Evolutionary conservation across 495 filamentous ascomycete species (phyloP).

Genomic region (Astrocystis sublimbata): DNA sequence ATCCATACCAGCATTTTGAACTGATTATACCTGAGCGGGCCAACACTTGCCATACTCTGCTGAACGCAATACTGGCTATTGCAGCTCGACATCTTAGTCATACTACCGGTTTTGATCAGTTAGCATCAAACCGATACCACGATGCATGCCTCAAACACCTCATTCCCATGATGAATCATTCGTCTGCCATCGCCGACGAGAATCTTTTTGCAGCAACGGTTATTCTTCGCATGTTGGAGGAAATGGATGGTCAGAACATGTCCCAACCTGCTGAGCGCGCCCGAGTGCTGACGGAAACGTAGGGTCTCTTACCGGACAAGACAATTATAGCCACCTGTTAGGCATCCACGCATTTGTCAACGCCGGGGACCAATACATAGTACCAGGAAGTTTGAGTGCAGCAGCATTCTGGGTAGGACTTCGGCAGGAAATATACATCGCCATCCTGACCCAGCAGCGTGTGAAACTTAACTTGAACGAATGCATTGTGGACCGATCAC

Average conservation of each 20-base stretch:
- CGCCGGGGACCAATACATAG: constrained; percentile 39
- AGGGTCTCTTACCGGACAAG: constrained; percentile 41
- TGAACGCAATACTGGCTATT: constrained; percentile 61
- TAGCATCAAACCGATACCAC: constrained; percentile 51
- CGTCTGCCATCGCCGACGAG: constrained; percentile 57
- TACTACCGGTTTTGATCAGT: constrained; percentile 46
- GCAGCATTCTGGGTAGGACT: constrained; percentile 60
- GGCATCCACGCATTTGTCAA: constrained; percentile 53
- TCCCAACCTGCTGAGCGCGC: not conserved
- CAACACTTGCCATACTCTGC: constrained; percentile 49
- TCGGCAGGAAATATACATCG: constrained; percentile 58
- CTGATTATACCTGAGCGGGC: constrained; percentile 54
- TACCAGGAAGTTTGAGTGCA: constrained; percentile 43
- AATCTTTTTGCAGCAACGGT: constrained; percentile 62
- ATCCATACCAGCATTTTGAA: constrained; percentile 56
- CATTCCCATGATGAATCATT: constrained; percentile 50
- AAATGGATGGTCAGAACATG: constrained; percentile 54
- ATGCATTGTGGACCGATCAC: constrained; percentile 46
- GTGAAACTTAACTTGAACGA: constrained; percentile 45
- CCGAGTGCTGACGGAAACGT: constrained; percentile 16
- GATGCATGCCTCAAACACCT: constrained; percentile 52
- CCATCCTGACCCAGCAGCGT: constrained; percentile 51
- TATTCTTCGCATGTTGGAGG: constrained; percentile 62
- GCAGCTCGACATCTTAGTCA: constrained; percentile 57
- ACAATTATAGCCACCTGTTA: constrained; percentile 49